These are phyloP conservation scores for Hibiscus trionum DNA, from an alignment of 345 rosid species.

Conservation along the genomic window DNA sequence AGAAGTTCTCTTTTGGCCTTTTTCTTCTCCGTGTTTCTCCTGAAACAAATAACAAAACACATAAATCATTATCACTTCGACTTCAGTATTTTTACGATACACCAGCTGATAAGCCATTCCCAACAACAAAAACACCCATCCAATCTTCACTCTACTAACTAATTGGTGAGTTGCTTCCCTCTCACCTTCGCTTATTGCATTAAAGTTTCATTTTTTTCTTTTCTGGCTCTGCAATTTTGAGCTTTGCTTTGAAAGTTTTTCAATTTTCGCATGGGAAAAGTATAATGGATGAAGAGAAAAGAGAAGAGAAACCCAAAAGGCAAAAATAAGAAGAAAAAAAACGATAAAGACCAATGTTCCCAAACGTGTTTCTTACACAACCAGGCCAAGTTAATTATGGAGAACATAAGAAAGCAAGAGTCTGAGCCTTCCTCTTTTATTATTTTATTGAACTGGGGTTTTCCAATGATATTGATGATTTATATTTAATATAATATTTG, in stretches of 20 bases:
- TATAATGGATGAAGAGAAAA: neutral
- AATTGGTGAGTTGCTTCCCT: conserved; percentile 4
- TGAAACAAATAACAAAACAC: neutral
- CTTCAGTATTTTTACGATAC: neutral
- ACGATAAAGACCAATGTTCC: neutral
- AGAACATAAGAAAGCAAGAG: neutral
- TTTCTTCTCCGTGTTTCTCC: neutral
- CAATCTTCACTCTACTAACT: neutral
- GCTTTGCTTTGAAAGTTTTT: neutral
- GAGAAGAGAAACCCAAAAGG: neutral
- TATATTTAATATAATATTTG: neutral
- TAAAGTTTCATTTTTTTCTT: neutral
- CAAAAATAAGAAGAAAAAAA: neutral
- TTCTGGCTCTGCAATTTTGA: neutral
- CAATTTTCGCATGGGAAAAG: neutral
- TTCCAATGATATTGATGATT: neutral
- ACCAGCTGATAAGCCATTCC: neutral
- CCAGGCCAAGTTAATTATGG: neutral
- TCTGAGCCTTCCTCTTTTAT: neutral
- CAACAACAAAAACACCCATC: neutral
- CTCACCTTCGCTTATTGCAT: neutral
- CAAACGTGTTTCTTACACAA: neutral
- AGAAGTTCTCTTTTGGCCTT: neutral
- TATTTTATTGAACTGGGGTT: neutral
- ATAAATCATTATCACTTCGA: neutral